Percentiles rank a stretch among this genome's conserved stretches.
Conservation (phyloP, 2,329 filamentous ascomycete genomes). For the Aureobasidium sp. region DNA sequence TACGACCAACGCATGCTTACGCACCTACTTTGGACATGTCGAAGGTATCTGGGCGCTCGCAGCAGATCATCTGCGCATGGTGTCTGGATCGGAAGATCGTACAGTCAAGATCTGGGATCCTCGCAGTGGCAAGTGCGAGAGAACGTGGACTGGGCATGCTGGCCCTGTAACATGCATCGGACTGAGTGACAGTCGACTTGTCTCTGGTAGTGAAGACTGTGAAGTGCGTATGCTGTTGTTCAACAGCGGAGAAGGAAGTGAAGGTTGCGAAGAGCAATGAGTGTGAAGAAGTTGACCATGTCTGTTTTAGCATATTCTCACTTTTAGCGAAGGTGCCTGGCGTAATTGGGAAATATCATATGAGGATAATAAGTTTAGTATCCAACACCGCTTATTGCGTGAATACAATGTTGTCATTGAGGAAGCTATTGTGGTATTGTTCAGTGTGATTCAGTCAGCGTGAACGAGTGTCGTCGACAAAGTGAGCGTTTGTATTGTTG, state of each 20-base stretch:
- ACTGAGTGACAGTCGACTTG: slow-evolving; percentile 80
- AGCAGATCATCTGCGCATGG: slow-evolving; percentile 79
- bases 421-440: background rate
- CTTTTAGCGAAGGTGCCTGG: slow-evolving; percentile 15
- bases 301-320: background rate
- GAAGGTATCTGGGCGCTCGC: slow-evolving; percentile 93
- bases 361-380: background rate
- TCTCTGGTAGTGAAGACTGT: slow-evolving; percentile 87
- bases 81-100: slow-evolving; percentile 84
- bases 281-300: background rate
- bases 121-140: slow-evolving; percentile 80
- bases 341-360: background rate
- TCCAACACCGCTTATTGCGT: background rate
- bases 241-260: slow-evolving; percentile 11
- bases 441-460: background rate
- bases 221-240: slow-evolving; percentile 63
- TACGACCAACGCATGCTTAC: slow-evolving; percentile 66
- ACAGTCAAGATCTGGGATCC: slow-evolving; percentile 98
- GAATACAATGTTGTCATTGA: background rate
- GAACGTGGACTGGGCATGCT: slow-evolving; percentile 83
- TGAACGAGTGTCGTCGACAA: background rate
- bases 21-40: slow-evolving; percentile 92
- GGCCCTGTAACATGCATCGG: slow-evolving; percentile 91
- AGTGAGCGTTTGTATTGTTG: background rate
- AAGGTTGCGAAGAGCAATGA: slow-evolving; percentile 2